phyloP scores from a whole-genome alignment of 371 early-diverging fungal species.

The Syncephalastrum racemosum region DNA sequence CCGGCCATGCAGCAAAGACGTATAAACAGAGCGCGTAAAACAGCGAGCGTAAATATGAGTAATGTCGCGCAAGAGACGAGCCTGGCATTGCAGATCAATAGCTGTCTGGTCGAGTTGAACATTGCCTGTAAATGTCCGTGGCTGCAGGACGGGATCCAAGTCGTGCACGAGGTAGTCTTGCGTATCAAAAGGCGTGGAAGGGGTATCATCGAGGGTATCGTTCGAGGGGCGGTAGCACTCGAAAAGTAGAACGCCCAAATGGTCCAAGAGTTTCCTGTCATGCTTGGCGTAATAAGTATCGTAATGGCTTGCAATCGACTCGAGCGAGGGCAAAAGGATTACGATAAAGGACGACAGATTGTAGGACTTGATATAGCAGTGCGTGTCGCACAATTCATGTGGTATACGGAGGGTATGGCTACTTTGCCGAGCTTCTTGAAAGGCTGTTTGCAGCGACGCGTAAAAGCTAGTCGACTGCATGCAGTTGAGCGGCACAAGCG shows the following conservation, averaged over 20 bases:
- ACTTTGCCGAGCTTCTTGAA: no score
- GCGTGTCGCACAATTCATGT: conserved; percentile 41
- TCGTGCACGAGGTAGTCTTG: conserved; percentile 15
- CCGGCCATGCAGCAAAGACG: conserved; percentile 62
- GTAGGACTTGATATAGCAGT: conserved; percentile 70
- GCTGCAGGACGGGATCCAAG: conserved; percentile 1
- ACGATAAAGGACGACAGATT: conserved; percentile 59
- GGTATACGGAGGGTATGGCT: conserved; percentile 19
- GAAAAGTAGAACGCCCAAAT: no score
- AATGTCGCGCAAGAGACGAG: conserved; percentile 37
- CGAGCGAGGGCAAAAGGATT: conserved; percentile 59
- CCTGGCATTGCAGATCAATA: conserved; percentile 12
- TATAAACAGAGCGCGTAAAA: conserved; percentile 65
- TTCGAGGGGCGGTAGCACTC: no score
- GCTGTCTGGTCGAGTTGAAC: conserved; percentile 16
- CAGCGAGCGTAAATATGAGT: conserved; percentile 53
- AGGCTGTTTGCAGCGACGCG: conserved; percentile 15
- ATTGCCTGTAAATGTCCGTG: background rate
- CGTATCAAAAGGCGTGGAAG: conserved; percentile 8
- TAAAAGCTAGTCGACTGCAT: background rate
- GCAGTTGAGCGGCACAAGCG: conserved; percentile 16
- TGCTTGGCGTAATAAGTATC: no score
- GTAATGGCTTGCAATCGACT: conserved; percentile 1
- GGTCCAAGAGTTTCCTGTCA: no score
- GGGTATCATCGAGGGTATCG: no score